phyloP scores from a whole-genome alignment of 2,329 filamentous ascomycete genomes.

The Gaeumannomyces sp. region DNA sequence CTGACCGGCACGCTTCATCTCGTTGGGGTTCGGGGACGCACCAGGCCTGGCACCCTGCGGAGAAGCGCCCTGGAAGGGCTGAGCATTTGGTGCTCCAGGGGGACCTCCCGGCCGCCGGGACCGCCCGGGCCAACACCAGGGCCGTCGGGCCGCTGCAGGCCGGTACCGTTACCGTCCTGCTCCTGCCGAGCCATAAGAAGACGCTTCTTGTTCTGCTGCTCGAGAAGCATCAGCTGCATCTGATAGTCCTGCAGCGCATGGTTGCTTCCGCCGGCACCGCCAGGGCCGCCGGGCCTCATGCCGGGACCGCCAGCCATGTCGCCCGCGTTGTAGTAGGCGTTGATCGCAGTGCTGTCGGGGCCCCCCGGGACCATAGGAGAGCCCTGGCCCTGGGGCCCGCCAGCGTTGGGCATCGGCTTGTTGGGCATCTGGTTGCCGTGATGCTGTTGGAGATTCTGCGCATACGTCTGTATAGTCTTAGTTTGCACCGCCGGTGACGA shows the following conservation, averaged over 20 bases:
- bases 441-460: constrained; percentile 76
- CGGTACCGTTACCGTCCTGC: constrained; percentile 48
- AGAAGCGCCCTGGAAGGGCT: constrained; percentile 62
- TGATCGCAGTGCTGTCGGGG: constrained; percentile 54
- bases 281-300: constrained; percentile 49
- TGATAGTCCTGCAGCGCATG: constrained; percentile 82
- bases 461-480: constrained; percentile 84
- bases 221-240: constrained; percentile 81
- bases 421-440: constrained; percentile 75
- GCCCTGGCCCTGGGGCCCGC: constrained; percentile 66
- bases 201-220: constrained; percentile 83
- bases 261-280: constrained; percentile 54
- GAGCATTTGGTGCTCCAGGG: constrained; percentile 49
- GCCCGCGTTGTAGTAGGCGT: constrained; percentile 56
- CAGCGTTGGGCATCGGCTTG: constrained; percentile 70
- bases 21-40: constrained; percentile 69
- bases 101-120: constrained; percentile 47
- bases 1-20: constrained; percentile 74
- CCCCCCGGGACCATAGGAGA: constrained; percentile 75
- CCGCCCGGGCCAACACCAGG: constrained; percentile 45
- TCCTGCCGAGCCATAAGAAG: constrained; percentile 78
- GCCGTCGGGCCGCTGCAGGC: constrained; percentile 40
- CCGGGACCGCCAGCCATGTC: constrained; percentile 49
- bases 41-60: constrained; percentile 62
- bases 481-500: constrained; percentile 57